These are phyloP conservation scores for Micractinium conductrix DNA, from an alignment of 139 green algal species.

Conservation along the genomic window DNA sequence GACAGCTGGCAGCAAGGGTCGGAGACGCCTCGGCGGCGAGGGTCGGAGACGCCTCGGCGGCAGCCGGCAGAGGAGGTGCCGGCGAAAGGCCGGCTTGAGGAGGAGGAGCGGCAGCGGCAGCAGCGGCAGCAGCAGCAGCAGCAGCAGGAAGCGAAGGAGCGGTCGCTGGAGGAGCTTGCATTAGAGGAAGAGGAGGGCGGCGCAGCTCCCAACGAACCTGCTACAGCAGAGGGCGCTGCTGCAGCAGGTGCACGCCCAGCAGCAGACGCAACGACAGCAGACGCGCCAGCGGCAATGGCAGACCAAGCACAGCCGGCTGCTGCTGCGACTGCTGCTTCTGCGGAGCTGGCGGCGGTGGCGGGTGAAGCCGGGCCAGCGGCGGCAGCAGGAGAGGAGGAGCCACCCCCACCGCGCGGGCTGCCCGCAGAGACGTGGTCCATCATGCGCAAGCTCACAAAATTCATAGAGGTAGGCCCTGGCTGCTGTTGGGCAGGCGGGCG, in stretches of 20 bases:
- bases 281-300: neutral
- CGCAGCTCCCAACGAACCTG: neutral
- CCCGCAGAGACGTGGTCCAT: slow-evolving; percentile 26
- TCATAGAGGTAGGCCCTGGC: slow-evolving; percentile 46
- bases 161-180: neutral
- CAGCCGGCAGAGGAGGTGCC: too few relatives aligned
- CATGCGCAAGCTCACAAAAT: slow-evolving; percentile 58
- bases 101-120: neutral
- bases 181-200: neutral
- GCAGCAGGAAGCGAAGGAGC: neutral
- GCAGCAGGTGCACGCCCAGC: neutral
- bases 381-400: slow-evolving; percentile 1
- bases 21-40: neutral
- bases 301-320: neutral
- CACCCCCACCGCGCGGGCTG: neutral
- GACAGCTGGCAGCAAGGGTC: slow-evolving; percentile 13
- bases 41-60: neutral
- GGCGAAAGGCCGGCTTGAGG: too few relatives aligned
- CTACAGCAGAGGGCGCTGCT: neutral
- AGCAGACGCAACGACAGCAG: neutral
- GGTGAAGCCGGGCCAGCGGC: neutral
- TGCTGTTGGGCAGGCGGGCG: too few relatives aligned
- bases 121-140: neutral
- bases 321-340: neutral
- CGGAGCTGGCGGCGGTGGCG: neutral